These are phyloP conservation scores for Hansenula lynferdii DNA, from an alignment of 1,139 yeast genomes.

Conservation along the genomic window DNA sequence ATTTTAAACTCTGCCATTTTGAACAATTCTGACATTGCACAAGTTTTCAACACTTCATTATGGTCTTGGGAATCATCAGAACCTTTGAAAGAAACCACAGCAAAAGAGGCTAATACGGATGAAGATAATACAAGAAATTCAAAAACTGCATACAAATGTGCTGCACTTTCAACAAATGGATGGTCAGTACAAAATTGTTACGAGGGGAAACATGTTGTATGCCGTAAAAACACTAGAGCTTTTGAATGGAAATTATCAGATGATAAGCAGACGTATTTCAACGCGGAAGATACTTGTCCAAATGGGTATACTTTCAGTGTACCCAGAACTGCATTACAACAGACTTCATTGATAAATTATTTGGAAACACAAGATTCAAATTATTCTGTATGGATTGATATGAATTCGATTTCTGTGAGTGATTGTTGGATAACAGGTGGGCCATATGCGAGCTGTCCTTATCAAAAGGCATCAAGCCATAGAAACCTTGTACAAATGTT, in stretches of 20 bases:
- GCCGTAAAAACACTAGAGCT: constrained; percentile 39
- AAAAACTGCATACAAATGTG: constrained; percentile 56
- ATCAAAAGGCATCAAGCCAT: constrained; percentile 48
- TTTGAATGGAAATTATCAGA: constrained; percentile 44
- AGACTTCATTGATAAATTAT: constrained; percentile 27
- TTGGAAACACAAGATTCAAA: constrained; percentile 12
- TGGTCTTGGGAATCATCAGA: constrained; percentile 74
- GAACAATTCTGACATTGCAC: constrained; percentile 24
- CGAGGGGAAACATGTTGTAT: constrained; percentile 44
- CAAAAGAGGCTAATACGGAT: constrained; percentile 13
- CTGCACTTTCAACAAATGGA: constrained; percentile 41
- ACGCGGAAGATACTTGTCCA: constrained; percentile 39
- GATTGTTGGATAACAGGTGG: constrained; percentile 91
- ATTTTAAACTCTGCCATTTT: constrained; percentile 41
- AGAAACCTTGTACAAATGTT: constrained; percentile 59
- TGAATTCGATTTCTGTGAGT: constrained; percentile 69
- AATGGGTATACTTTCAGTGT: constrained; percentile 44
- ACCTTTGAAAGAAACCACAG: constrained; percentile 32
- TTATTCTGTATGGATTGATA: constrained; percentile 68
- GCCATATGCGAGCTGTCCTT: constrained; percentile 74
- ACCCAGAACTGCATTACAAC: constrained; percentile 53
- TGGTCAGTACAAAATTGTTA: constrained; percentile 69
- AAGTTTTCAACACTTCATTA: constrained; percentile 32
- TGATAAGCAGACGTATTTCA: constrained; percentile 42
- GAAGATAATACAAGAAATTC: constrained; percentile 11